Percentiles rank a stretch among this genome's conserved stretches.
Conservation (phyloP, 139 green algal species). For the Coelastrella sp. region DNA sequence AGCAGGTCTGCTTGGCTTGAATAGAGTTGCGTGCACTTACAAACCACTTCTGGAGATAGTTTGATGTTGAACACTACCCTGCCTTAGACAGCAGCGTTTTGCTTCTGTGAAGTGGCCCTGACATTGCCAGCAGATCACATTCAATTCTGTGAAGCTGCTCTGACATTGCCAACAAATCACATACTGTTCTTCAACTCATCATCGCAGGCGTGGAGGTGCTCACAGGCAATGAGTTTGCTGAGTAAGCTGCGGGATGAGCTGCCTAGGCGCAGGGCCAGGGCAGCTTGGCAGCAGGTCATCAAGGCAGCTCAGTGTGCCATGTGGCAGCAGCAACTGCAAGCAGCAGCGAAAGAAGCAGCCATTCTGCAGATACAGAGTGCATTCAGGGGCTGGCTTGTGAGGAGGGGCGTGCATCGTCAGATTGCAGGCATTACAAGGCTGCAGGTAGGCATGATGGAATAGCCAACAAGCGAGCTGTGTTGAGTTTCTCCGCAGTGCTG, state of each 20-base stretch:
- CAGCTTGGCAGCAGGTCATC: background rate
- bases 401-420: background rate
- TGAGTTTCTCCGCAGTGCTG: too few species aligned
- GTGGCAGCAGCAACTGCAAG: constrained; percentile 15
- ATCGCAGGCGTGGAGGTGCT: constrained; percentile 43
- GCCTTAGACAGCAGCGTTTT: too few species aligned
- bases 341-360: constrained; percentile 30
- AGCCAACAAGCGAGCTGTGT: too few species aligned
- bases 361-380: constrained; percentile 59
- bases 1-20: constrained; percentile 62
- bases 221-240: background rate
- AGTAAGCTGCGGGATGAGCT: constrained; percentile 20
- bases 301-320: background rate
- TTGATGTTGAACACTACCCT: too few species aligned
- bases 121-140: too few species aligned
- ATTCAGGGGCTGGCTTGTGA: constrained; percentile 56
- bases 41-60: too few species aligned
- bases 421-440: constrained; percentile 29
- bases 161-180: background rate
- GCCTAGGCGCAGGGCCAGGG: constrained; percentile 1
- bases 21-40: background rate
- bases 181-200: background rate
- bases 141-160: too few species aligned
- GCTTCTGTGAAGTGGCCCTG: too few species aligned
- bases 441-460: constrained; percentile 26